Base-by-base conservation (phyloP, 192 early-diverging fungal species). In the Phycomyces blakesleeanus region DNA sequence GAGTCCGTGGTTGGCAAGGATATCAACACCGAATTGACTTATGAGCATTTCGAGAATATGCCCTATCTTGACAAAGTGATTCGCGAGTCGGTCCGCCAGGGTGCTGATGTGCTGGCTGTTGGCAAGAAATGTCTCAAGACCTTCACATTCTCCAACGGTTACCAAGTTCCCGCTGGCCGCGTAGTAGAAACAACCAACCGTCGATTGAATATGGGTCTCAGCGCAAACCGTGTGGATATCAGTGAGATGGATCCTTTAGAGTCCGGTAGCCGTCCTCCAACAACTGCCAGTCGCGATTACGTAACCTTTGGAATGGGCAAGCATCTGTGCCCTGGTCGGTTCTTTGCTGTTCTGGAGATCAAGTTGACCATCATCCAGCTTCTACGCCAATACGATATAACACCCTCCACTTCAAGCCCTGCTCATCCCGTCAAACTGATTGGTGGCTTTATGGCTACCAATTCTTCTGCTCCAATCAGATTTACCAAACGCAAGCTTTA, bases 301-400 rank as follows among this genome's bases (percentile, higher is more conserved):
- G 34, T 66, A 15, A 50, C 56, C 5, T 66, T 66, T 26, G 64
- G 64, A 18, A n/a, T 66, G 4, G 64, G 64, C 3, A 66, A 66
- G 15, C 64, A 66, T 11, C 25, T 66, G 15, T 66, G 64, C 26
- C 64, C 58, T n/a, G 55, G 47, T 16, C 56, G 69, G n/a, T 71
- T 65, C 63, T 71, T 71, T 54, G 69, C 69, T 16, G 34, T 64
- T 12, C 63, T 65, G 4, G 69, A 71, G 54, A 71, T 71, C 26
- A 64, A 71, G 29, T 47, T 71, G 15, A 39, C 55, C 0, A 34
- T 64, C 16, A 24, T 65, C 1, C 34, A 54, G 8, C 14, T 71
- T 12, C 34, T 71, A 21, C 38, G 38, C 10, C 40, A 61, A 3
- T 71, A 59, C 21, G 61, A 71, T 6, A 55, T 71, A 7, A 49